These are phyloP conservation scores for Anisogramma anomala DNA, from an alignment of 2,329 filamentous ascomycete species.

Conservation along the genomic window DNA sequence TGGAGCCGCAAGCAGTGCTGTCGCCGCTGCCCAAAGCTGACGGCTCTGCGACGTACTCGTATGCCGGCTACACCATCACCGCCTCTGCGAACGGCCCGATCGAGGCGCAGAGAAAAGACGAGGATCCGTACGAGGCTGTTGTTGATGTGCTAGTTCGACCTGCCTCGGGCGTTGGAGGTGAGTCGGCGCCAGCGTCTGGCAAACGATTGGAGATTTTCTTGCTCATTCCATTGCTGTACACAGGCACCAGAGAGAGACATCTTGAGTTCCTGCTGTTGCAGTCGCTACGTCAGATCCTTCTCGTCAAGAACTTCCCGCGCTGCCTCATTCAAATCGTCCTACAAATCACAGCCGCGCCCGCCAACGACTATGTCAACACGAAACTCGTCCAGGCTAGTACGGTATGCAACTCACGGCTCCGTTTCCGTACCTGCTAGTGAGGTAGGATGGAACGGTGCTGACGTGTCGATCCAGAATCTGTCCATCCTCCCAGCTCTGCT, in stretches of 20 bases:
- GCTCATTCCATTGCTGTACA: slow-evolving; percentile 18
- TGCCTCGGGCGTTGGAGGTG: slow-evolving; percentile 70
- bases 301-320: slow-evolving; percentile 64
- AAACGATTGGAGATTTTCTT: slow-evolving; percentile 13
- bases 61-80: slow-evolving; percentile 67
- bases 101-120: slow-evolving; percentile 78
- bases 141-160: slow-evolving; percentile 87
- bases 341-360: slow-evolving; percentile 60
- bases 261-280: slow-evolving; percentile 66
- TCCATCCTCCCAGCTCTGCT: slow-evolving; percentile 70
- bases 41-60: slow-evolving; percentile 67
- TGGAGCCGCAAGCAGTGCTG: slow-evolving; percentile 40
- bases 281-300: slow-evolving; percentile 61
- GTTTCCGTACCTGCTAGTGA: slow-evolving; percentile 1
- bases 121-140: slow-evolving; percentile 80
- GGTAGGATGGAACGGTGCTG: slow-evolving; percentile 13
- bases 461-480: slow-evolving; percentile 47
- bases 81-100: slow-evolving; percentile 86
- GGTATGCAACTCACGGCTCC: slow-evolving; percentile 32
- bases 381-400: slow-evolving; percentile 49
- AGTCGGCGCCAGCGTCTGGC: slow-evolving; percentile 19
- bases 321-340: slow-evolving; percentile 70
- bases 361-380: slow-evolving; percentile 51
- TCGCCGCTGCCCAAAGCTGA: slow-evolving; percentile 59
- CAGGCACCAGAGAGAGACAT: slow-evolving; percentile 65